Conservation (phyloP, 2,329 filamentous ascomycete genomes). For the Curvularia sp. region DNA sequence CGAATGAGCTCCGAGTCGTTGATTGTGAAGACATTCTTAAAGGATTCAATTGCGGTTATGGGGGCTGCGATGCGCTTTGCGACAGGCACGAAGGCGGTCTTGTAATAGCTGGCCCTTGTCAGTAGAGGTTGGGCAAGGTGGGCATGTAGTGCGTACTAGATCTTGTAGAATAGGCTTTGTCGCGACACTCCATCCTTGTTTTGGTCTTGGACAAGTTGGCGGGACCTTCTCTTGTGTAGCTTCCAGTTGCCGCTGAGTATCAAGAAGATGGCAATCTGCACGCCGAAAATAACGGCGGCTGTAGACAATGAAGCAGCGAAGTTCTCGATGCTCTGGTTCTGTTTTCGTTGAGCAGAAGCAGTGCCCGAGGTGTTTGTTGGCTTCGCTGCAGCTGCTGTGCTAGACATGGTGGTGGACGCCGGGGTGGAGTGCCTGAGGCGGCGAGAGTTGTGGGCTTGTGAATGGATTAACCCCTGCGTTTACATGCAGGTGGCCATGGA, state of each 20-base stretch:
- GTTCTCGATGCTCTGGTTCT: conserved; percentile 49
- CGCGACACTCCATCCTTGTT: conserved; percentile 30
- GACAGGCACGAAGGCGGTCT: conserved; percentile 49
- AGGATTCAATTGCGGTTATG: conserved; percentile 46
- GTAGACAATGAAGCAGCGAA: conserved; percentile 49
- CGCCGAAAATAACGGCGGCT: conserved; percentile 47
- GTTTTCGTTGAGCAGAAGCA: conserved; percentile 21
- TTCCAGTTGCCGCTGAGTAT: conserved; percentile 51
- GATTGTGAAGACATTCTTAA: conserved; percentile 65
- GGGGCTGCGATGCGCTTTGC: conserved; percentile 47
- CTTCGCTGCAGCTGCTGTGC: conserved; percentile 5
- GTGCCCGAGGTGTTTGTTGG: conserved; percentile 5
- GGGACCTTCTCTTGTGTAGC: conserved; percentile 29
- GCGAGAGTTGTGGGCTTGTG: conserved; percentile 8
- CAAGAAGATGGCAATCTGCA: conserved; percentile 45
- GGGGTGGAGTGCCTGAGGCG: conserved; percentile 8
- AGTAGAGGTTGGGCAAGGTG: conserved; percentile 16
- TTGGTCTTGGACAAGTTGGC: conserved; percentile 24
- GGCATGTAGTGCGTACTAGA: conserved; percentile 40
- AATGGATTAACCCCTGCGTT: conserved; percentile 15
- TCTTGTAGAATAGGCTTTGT: conserved; percentile 49
- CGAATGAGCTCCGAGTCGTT: conserved; percentile 86
- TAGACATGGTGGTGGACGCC: conserved; percentile 17
- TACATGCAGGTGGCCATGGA: conserved; percentile 19
- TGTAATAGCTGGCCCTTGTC: conserved; percentile 45